Evolutionary conservation across 164 flowering plant species (phyloP).

Genomic region (Kalanchoe fedtschenkoi): DNA sequence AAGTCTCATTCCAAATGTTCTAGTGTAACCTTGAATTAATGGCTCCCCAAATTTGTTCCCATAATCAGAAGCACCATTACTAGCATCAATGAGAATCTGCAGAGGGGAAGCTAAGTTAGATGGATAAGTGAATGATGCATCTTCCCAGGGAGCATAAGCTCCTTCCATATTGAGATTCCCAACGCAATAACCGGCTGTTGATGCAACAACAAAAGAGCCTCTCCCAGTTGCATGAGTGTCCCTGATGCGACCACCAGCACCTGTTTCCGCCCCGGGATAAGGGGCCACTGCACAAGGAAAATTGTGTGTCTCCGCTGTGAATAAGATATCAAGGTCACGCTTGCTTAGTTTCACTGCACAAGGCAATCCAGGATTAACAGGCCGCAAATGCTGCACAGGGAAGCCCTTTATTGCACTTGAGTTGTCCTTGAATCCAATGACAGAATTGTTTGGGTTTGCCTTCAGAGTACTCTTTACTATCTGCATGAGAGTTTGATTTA

Average conservation of each 20-base stretch:
- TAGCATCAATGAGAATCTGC: constrained; percentile 83
- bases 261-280: constrained; percentile 95
- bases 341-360: constrained; percentile 31
- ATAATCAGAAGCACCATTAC: constrained; percentile 95
- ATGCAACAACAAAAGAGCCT: constrained; percentile 81
- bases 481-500: constrained; percentile 68
- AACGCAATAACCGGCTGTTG: constrained; percentile 94
- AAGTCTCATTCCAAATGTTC: constrained; percentile 93
- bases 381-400: constrained; percentile 49
- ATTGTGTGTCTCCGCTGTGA: constrained; percentile 96
- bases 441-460: constrained; percentile 88
- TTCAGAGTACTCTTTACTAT: constrained; percentile 81
- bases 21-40: constrained; percentile 80
- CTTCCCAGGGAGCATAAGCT: constrained; percentile 92
- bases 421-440: constrained; percentile 91
- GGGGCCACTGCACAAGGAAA: constrained; percentile 99
- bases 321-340: constrained; percentile 67
- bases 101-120: constrained; percentile 77
- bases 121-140: constrained; percentile 65
- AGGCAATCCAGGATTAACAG: constrained; percentile 51
- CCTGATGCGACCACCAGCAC: constrained; percentile 93
- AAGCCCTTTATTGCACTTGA: constrained; percentile 92
- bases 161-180: constrained; percentile 88
- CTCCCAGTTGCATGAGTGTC: constrained; percentile 96
- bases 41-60: constrained; percentile 98